Evolutionary conservation across 805 yeast genomes (phyloP), one percentile per base, ranked within the genome.

Genomic region (Candida nemodendra): DNA sequence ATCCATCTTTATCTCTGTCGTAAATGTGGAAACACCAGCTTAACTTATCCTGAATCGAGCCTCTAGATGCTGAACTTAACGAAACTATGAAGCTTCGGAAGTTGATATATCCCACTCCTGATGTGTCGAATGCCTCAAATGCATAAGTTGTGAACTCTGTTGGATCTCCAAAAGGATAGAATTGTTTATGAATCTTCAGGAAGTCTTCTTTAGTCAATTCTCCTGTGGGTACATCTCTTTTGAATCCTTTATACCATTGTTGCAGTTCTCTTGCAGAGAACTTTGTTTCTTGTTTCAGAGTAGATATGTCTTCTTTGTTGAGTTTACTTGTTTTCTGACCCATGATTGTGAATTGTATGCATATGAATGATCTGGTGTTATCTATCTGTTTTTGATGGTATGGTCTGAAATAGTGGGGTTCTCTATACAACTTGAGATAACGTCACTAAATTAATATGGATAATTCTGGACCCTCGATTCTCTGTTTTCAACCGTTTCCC

Each of bases 141-240:
- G 95, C 82, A 51, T 82, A 84, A 41, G 79, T 85, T 39, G 96
- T 87, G 65, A 88, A 93, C 41, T 88, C 91, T 3, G 84, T 77
- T 1, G 99, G 96, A 54, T 91, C 96, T 0, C 99, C 99, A 68
- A 93, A 93, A 14, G 99, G 99, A 71, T 93, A 93, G 62, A 91
- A 93, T 57, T 93, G 98, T 59, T 87, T 87, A 67, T 90, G 95
- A 14, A 93, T 90, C 61, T 86, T 87, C 49, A 84, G 79, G 61
- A 93, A 88, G 56, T 93, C 98, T 32, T 83, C 86, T 54, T 82
- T 84, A 3, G 89, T 78, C 18, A 93, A 69, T 58, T 83, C 90
- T 1, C 98, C 98, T 23, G 79, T 72, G 1, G 97, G 97, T 59
- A 96, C 91, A 61, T 93, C 99, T 56, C 96, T 74, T 28, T 84